Conservation (phyloP, 108 stramenopile species). For the Skeletonema grethae region DNA sequence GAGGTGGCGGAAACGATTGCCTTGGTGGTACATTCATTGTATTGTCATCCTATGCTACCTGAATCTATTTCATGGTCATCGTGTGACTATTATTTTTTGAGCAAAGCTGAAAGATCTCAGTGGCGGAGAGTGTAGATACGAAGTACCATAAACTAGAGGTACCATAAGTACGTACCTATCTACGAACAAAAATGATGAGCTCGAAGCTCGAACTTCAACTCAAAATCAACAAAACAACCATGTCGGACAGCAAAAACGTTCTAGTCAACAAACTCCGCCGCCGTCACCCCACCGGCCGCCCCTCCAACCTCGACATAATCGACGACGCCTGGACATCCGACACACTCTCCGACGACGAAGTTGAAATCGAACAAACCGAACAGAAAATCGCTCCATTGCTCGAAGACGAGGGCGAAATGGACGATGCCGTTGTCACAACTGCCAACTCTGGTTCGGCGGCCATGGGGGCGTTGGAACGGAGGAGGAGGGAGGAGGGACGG, state of each 20-base stretch:
- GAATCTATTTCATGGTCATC: too few species aligned
- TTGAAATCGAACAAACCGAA: conserved; percentile 66
- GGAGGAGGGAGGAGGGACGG: conserved; percentile 76
- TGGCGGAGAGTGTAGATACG: too few species aligned
- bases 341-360: conserved; percentile 74
- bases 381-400: conserved; percentile 62
- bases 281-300: conserved; percentile 51
- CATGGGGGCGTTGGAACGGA: conserved; percentile 58
- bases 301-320: conserved; percentile 68
- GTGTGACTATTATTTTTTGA: too few species aligned
- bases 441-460: conserved; percentile 73
- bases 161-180: too few species aligned
- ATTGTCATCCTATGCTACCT: too few species aligned
- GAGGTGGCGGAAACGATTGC: conserved; percentile 1
- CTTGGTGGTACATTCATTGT: conserved; percentile 5
- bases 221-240: not conserved
- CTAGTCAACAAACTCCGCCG: conserved; percentile 69
- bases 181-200: too few species aligned
- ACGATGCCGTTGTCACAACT: conserved; percentile 81
- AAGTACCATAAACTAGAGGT: too few species aligned
- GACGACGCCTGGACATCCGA: conserved; percentile 83
- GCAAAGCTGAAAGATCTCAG: too few species aligned
- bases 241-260: conserved; percentile 78
- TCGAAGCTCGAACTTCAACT: too few species aligned
- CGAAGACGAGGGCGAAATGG: conserved; percentile 78